Percentiles rank a stretch among this genome's conserved stretches.
Conservation (phyloP, 495 filamentous ascomycete genomes). For the Neurospora sp. region DNA sequence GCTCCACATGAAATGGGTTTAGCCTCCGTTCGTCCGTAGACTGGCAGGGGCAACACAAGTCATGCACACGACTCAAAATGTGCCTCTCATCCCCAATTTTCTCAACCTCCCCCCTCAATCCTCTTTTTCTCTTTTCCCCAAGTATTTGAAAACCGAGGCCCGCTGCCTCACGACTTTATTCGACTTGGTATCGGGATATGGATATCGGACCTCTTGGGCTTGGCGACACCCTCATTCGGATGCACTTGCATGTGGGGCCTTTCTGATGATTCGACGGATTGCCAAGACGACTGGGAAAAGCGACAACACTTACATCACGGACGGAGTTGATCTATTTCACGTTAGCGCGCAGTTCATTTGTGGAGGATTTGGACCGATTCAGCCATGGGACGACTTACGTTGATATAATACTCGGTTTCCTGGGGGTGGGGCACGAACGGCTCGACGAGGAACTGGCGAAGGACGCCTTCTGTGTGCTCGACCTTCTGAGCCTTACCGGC, state of each 20-base stretch:
- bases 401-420: slow-evolving; percentile 97
- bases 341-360: slow-evolving; percentile 43
- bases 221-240: not conserved
- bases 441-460: slow-evolving; percentile 95
- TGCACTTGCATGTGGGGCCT: slow-evolving; percentile 14
- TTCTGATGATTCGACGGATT: slow-evolving; percentile 1
- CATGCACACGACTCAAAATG: not conserved
- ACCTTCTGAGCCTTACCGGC: slow-evolving; percentile 88
- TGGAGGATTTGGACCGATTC: slow-evolving; percentile 65
- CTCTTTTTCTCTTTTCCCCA: slow-evolving; percentile 1
- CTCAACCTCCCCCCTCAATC: slow-evolving; percentile 1
- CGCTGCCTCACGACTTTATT: not conserved
- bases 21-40: slow-evolving; percentile 49
- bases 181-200: not conserved
- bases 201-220: not conserved
- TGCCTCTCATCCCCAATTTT: not conserved
- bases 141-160: not conserved
- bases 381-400: slow-evolving; percentile 47
- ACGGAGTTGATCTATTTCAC: slow-evolving; percentile 26
- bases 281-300: slow-evolving; percentile 12
- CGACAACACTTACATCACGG: slow-evolving; percentile 25
- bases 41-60: slow-evolving; percentile 3
- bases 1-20: slow-evolving; percentile 31
- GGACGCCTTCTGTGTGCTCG: slow-evolving; percentile 77
- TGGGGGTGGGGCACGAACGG: slow-evolving; percentile 92